phyloP scores from a whole-genome alignment of 495 filamentous ascomycete species.

The Wilcoxina mikolae region DNA sequence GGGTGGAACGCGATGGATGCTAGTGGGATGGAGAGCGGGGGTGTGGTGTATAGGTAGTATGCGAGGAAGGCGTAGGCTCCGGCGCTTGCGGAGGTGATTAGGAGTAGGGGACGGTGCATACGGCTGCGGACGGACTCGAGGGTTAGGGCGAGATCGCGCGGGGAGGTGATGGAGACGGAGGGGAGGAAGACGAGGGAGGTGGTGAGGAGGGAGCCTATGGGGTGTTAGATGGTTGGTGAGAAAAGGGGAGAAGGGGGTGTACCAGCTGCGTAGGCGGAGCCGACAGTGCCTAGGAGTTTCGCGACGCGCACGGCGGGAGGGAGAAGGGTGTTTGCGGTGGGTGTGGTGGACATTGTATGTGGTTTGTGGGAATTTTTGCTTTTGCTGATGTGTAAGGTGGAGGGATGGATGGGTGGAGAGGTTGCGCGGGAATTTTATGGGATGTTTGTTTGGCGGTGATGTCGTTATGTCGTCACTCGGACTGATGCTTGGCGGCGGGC shows the following conservation, averaged over 20 bases:
- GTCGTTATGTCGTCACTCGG: too few species aligned
- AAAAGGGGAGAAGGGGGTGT: background rate
- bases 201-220: slow-evolving; percentile 21
- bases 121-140: slow-evolving; percentile 17
- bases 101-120: slow-evolving; percentile 11
- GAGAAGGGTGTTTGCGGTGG: slow-evolving; percentile 22
- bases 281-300: slow-evolving; percentile 24
- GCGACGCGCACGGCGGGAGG: slow-evolving; percentile 25
- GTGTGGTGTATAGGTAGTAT: slow-evolving; percentile 19
- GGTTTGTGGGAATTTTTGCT: too few species aligned
- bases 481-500: too few species aligned
- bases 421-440: too few species aligned
- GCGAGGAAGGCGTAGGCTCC: slow-evolving; percentile 22
- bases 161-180: slow-evolving; percentile 13
- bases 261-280: slow-evolving; percentile 22
- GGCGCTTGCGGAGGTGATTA: slow-evolving; percentile 15
- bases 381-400: too few species aligned
- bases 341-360: slow-evolving; percentile 19
- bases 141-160: slow-evolving; percentile 11
- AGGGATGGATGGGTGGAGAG: too few species aligned
- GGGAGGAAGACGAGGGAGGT: slow-evolving; percentile 20
- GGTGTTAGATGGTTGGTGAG: background rate
- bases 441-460: too few species aligned
- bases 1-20: slow-evolving; percentile 12
- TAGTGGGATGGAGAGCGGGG: slow-evolving; percentile 8